Evolutionary conservation across 257 asterid species (phyloP).

Genomic region (Nicotiana noctiflora): DNA sequence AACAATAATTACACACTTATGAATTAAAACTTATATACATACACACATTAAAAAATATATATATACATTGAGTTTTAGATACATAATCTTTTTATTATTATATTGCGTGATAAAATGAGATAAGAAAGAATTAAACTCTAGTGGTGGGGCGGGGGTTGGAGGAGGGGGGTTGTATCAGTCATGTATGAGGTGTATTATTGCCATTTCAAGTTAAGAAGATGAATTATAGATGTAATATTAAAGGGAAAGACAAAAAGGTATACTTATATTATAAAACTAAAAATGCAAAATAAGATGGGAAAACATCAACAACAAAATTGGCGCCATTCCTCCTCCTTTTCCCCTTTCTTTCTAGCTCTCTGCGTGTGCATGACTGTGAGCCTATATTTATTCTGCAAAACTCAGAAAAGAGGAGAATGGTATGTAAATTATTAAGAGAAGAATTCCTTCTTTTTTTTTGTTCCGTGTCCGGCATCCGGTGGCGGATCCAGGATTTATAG

Average conservation of each 20-base stretch:
- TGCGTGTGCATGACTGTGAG: background rate
- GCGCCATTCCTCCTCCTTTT: constrained; percentile 28
- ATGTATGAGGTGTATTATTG: background rate
- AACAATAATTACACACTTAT: constrained; percentile 34
- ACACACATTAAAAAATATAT: background rate
- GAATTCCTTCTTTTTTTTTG: too few relatives aligned
- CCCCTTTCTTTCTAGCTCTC: background rate
- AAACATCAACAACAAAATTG: constrained; percentile 39
- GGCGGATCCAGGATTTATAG: too few relatives aligned
- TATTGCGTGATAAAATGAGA: background rate
- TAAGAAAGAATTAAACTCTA: background rate
- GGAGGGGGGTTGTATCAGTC: background rate
- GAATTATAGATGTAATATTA: constrained; percentile 9
- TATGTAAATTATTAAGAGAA: too few relatives aligned
- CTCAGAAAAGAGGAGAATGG: too few relatives aligned
- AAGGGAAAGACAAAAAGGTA: constrained; percentile 24
- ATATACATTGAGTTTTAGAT: background rate
- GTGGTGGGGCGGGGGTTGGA: background rate
- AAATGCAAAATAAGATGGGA: constrained; percentile 29
- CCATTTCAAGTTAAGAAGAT: constrained; percentile 19
- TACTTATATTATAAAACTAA: background rate
- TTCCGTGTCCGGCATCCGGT: too few relatives aligned
- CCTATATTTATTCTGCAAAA: too few relatives aligned
- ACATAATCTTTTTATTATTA: background rate
- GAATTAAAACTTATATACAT: constrained; percentile 6